Evolutionary conservation across 306 rosid genomes (phyloP).

Genomic region (Rubus idaeus): DNA sequence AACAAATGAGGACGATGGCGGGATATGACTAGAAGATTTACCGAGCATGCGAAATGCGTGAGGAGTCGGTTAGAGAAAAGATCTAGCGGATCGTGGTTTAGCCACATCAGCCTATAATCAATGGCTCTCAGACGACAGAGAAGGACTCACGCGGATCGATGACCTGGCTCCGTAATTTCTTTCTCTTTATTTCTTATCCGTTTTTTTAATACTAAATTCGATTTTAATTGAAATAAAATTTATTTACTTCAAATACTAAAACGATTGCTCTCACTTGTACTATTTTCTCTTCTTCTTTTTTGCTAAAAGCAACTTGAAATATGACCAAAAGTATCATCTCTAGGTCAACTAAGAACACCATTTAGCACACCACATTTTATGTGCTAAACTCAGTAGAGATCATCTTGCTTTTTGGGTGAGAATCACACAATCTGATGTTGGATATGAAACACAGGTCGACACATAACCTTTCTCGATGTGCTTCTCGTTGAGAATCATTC

Average conservation of each 20-base stretch:
- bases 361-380: background rate
- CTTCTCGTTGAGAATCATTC: slow-evolving; percentile 54
- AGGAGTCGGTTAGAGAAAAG: background rate
- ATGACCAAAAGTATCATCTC: too few species aligned
- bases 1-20: slow-evolving; percentile 33
- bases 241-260: background rate
- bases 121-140: background rate
- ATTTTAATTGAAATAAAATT: too few species aligned
- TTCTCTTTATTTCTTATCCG: too few species aligned
- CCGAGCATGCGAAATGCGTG: background rate
- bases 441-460: slow-evolving; percentile 61
- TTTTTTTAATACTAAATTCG: background rate
- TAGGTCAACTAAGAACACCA: background rate
- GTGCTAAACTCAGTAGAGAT: slow-evolving; percentile 32
- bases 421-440: slow-evolving; percentile 56
- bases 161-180: background rate
- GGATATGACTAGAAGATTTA: slow-evolving; percentile 22
- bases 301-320: background rate
- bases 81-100: background rate
- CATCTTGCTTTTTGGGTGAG: slow-evolving; percentile 60
- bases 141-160: slow-evolving; percentile 3
- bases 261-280: background rate
- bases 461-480: slow-evolving; percentile 50
- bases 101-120: background rate
- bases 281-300: too few species aligned